phyloP scores from a whole-genome alignment of 208 protist genomes.

The Acanthamoeba sp. region DNA sequence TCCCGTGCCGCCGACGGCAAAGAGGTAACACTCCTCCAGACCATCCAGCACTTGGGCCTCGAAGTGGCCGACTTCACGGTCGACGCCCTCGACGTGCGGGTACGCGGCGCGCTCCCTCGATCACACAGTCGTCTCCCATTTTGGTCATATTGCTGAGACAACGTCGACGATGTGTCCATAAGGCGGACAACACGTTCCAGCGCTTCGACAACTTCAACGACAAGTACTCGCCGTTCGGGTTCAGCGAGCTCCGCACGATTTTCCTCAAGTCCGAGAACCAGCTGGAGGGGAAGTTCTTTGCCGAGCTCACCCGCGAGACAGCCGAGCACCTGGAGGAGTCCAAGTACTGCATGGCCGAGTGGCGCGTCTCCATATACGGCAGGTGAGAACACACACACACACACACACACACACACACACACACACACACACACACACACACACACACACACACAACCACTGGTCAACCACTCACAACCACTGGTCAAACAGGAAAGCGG shows the following conservation, averaged over 20 bases:
- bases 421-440: conserved; percentile 84
- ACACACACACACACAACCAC: conserved; percentile 94
- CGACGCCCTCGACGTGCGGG: conserved; percentile 93
- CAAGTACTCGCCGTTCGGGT: conserved; percentile 95
- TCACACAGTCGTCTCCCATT: not conserved
- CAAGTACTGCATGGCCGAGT: conserved; percentile 95
- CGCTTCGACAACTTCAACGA: conserved; percentile 99
- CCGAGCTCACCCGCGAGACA: conserved; percentile 96
- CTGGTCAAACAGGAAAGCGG: conserved; percentile 87
- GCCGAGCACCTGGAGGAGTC: conserved; percentile 96
- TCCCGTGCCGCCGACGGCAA: conserved; percentile 89
- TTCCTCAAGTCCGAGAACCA: conserved; percentile 99
- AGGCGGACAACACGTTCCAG: conserved; percentile 96
- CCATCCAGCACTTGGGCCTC: conserved; percentile 86
- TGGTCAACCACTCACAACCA: not conserved
- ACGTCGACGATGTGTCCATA: conserved; percentile 85
- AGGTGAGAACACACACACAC: conserved; percentile 79
- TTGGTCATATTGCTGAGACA: not conserved
- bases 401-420: conserved; percentile 74
- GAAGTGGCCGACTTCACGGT: conserved; percentile 93
- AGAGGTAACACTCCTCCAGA: conserved; percentile 87
- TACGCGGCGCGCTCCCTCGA: not conserved
- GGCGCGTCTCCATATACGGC: conserved; percentile 93
- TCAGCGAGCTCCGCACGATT: conserved; percentile 93
- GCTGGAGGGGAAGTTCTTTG: conserved; percentile 98